A percentile compares a stretch with the other conserved stretches of the same genome.
Evolutionary conservation across 331 rosid species (phyloP).

Genomic region (Erythrophleum ivorense): DNA sequence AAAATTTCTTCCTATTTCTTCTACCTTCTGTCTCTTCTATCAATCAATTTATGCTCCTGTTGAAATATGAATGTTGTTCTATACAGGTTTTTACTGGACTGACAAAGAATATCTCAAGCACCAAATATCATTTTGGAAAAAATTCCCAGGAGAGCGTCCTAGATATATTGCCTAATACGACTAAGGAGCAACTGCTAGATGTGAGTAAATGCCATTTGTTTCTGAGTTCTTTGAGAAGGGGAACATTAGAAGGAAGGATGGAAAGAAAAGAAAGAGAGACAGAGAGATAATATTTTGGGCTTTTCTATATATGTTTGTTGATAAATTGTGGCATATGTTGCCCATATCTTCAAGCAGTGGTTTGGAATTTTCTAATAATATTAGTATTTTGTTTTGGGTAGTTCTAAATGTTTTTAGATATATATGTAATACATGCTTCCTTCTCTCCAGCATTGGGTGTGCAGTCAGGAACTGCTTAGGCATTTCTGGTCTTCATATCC

Average conservation of each 20-base stretch:
- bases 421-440: slow-evolving; percentile 28
- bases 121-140: slow-evolving; percentile 83
- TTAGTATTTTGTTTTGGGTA: slow-evolving; percentile 31
- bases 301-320: slow-evolving; percentile 10
- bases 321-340: slow-evolving; percentile 30
- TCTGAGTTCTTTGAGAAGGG: slow-evolving; percentile 32
- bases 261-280: slow-evolving; percentile 23
- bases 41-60: slow-evolving; percentile 6
- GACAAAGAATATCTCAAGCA: slow-evolving; percentile 90
- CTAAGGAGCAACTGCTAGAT: slow-evolving; percentile 79
- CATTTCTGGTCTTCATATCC: slow-evolving; percentile 99
- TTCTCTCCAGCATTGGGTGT: slow-evolving; percentile 88
- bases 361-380: slow-evolving; percentile 14
- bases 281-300: slow-evolving; percentile 30
- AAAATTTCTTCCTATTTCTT: not conserved
- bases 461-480: slow-evolving; percentile 90
- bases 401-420: slow-evolving; percentile 30
- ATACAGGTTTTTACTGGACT: slow-evolving; percentile 79
- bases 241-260: slow-evolving; percentile 25
- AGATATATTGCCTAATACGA: slow-evolving; percentile 73
- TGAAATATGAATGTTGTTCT: slow-evolving; percentile 24
- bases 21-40: not conserved
- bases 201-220: slow-evolving; percentile 60
- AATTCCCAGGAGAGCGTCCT: slow-evolving; percentile 81
- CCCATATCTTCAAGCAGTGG: slow-evolving; percentile 26